These are phyloP conservation scores for Bretschneidera sinensis DNA, from an alignment of 345 rosid genomes.

Conservation along the genomic window DNA sequence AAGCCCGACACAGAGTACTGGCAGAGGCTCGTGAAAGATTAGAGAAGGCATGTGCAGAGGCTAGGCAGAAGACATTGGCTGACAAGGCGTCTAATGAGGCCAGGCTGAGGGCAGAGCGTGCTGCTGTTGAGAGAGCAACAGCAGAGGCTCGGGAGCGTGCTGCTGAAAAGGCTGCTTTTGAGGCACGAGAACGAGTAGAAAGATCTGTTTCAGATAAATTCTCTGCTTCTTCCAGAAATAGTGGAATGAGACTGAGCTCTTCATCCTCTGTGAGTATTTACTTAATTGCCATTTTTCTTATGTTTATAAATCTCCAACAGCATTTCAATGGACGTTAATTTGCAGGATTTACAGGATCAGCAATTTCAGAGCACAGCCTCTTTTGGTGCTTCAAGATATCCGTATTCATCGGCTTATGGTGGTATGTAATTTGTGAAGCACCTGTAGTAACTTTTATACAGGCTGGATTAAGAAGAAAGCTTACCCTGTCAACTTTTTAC, in stretches of 20 bases:
- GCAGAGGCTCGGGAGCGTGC: constrained; percentile 96
- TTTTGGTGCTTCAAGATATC: constrained; percentile 44
- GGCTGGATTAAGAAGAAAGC: not conserved
- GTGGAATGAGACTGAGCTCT: constrained; percentile 38
- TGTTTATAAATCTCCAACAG: not conserved
- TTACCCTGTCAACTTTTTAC: not conserved
- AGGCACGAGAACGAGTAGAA: constrained; percentile 62
- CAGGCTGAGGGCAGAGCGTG: constrained; percentile 77
- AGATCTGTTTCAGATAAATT: constrained; percentile 64
- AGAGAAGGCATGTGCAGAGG: constrained; percentile 93
- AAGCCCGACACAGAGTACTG: constrained; percentile 59
- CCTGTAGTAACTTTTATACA: not conserved
- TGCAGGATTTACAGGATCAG: constrained; percentile 47
- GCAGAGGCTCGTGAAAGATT: constrained; percentile 89
- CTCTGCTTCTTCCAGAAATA: constrained; percentile 45
- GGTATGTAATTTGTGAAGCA: constrained; percentile 32
- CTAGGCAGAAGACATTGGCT: constrained; percentile 60
- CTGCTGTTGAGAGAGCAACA: constrained; percentile 89
- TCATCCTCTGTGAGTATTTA: constrained; percentile 40
- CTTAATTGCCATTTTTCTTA: constrained; percentile 6
- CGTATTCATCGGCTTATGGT: constrained; percentile 35
- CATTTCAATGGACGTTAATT: constrained; percentile 16
- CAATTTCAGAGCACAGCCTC: constrained; percentile 45
- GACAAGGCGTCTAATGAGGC: constrained; percentile 55
- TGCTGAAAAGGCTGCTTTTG: constrained; percentile 64